These are phyloP conservation scores for Sporothrix pallida DNA, from an alignment of 2,329 filamentous ascomycete species.

Conservation along the genomic window DNA sequence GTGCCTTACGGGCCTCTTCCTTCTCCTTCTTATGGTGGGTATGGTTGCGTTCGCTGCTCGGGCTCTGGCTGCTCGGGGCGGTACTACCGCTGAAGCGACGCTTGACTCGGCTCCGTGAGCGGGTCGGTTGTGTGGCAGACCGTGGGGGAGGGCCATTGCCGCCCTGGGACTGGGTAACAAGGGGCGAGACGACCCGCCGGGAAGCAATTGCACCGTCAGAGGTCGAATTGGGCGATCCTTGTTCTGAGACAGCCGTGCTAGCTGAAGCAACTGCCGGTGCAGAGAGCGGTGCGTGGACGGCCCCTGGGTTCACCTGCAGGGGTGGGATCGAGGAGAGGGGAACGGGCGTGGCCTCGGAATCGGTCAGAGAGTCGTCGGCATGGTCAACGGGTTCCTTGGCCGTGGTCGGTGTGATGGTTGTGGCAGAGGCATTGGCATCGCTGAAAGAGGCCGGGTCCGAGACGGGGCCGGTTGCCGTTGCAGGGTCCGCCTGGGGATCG, in stretches of 20 bases:
- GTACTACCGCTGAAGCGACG: constrained; percentile 82
- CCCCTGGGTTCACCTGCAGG: constrained; percentile 12
- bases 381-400: background rate
- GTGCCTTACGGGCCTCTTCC: constrained; percentile 68
- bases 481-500: constrained; percentile 1
- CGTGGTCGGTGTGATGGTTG: background rate
- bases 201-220: constrained; percentile 21
- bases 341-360: constrained; percentile 31
- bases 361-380: constrained; percentile 34
- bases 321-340: constrained; percentile 27
- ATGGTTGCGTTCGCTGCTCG: constrained; percentile 68
- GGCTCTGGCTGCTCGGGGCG: constrained; percentile 79
- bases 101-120: constrained; percentile 69
- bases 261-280: constrained; percentile 17
- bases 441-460: constrained; percentile 54
- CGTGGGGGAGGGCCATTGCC: constrained; percentile 28
- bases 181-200: constrained; percentile 31
- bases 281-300: background rate
- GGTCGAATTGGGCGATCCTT: background rate
- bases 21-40: constrained; percentile 57
- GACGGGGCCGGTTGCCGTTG: constrained; percentile 53
- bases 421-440: constrained; percentile 52
- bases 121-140: constrained; percentile 41
- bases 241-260: background rate
- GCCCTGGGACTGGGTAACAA: constrained; percentile 38